Evolutionary conservation across 768 basidiomycete genomes (phyloP), one percentile per base, ranked within the genome.

Genomic region (Gloeophyllum trabeum): DNA sequence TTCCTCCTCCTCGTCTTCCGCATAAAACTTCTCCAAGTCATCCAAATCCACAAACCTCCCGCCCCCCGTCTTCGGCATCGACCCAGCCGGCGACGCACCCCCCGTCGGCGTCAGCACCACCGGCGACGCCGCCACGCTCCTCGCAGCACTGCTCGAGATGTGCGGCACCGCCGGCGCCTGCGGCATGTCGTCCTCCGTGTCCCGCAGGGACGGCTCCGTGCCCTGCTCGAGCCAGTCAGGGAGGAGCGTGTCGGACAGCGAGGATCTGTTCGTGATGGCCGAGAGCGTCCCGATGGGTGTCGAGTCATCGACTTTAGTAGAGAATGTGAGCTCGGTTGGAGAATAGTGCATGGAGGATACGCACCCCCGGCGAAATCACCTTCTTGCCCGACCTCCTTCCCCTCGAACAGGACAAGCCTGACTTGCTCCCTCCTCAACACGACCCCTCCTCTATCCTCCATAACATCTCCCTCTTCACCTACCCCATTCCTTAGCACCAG

Each of bases 211-310:
- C 1, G 85, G 63, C 49, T 91, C 87, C 3, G 87, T 87, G 0
- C 90, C 91, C 42, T 75, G 69, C 57, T 93, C 89, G 4, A 85
- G 68, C 93, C 93, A 96, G 51, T 89, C 88, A 0, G 89, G 87
- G 0, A 94, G 59, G 43, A 45, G n/a, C n/a, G n/a, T n/a, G n/a
- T n/a, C n/a, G n/a, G n/a, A n/a, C n/a, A n/a, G n/a, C n/a, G n/a
- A n/a, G n/a, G n/a, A n/a, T n/a, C n/a, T n/a, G n/a, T n/a, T n/a
- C 65, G 24, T 57, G 64, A 44, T 80, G 76, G 35, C 67, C 61
- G 4, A 77, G 66, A 7, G 65, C 60, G 54, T 69, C 76, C 2
- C 75, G 74, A 2, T 71, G 75, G 28, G 88, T 65, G 14, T 77
- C 61, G 6, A 71, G n/a, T 73, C 46, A 88, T 61, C 2, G 86